Percentiles rank a stretch among this genome's conserved stretches.
phyloP scores from a whole-genome alignment of 306 rosid species.

The Quercus ilex region DNA sequence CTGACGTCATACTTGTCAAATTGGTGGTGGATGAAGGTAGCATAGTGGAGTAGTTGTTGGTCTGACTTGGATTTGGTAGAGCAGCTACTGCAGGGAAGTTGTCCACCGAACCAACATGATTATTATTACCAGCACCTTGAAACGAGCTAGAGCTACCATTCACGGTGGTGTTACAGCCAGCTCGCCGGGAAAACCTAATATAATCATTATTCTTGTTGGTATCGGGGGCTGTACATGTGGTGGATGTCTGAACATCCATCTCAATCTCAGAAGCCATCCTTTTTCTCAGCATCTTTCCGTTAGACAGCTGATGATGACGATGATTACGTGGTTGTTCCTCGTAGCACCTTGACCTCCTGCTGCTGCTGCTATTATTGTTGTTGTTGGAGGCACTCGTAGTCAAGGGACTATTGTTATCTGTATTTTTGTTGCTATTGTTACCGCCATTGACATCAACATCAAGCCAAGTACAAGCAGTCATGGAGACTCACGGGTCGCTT shows the following conservation, averaged over 20 bases:
- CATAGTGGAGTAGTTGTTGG: conserved; percentile 93
- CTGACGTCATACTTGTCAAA: conserved; percentile 52
- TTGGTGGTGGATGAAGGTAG: conserved; percentile 41
- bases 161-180: too few species aligned
- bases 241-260: conserved; percentile 52
- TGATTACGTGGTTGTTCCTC: conserved; percentile 20
- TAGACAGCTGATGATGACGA: conserved; percentile 3
- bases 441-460: conserved; percentile 17
- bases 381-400: conserved; percentile 23
- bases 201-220: conserved; percentile 11
- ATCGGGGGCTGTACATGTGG: not conserved
- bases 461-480: conserved; percentile 71
- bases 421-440: conserved; percentile 17
- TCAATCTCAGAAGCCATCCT: conserved; percentile 94
- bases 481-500: not conserved
- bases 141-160: not conserved
- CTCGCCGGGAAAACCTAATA: conserved; percentile 51
- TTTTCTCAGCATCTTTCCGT: conserved; percentile 61
- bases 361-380: conserved; percentile 7
- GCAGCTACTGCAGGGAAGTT: not conserved
- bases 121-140: not conserved
- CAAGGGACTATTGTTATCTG: conserved; percentile 17
- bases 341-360: conserved; percentile 5
- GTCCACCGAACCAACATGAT: not conserved
- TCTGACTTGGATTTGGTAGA: conserved; percentile 34